Evolutionary conservation across 805 yeast species (phyloP), one percentile per base, ranked within the genome.

Genomic region (Barnettozyma wickerhamii): DNA sequence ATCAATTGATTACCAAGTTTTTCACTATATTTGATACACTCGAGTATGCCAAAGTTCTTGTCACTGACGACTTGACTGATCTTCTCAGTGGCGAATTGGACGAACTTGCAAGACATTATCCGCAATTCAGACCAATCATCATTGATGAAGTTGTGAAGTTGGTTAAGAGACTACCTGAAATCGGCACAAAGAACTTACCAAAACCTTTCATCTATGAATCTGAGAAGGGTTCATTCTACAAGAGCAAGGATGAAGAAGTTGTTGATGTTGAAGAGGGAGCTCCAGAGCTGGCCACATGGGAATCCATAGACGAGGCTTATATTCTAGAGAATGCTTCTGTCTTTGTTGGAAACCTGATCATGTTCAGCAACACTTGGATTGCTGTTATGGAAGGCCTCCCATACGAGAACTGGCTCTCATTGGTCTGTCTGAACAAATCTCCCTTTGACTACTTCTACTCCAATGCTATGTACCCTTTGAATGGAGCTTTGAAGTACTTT

Each of bases 91-190:
- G 74, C 20, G 71, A 82, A 0, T 70, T 89, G 51, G 96, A 89
- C 55, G 95, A 86, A 50, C 62, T 89, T 35, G 79, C 85, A 3
- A 74, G 96, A 53, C 96, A 90, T 55, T 87, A 85, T 53, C 86
- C 95, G 1, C 77, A 73, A 2, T 66, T 88, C 45, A 79, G 84
- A 37, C 80, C 84, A 0, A 53, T 62, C 0, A 77, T 89, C 18
- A 60, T 76, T 37, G 60, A 66, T 4, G 75, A 77, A 38, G 63
- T 80, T 35, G 62, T 67, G 3, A 49, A 53, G 0, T 48, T 81
- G n/a, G 64, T 81, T 1, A 60, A 66, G 19, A 59, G 64, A 7
- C 56, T 79, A 7, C 77, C 84, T 0, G 41, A 34, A 0, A 49
- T 53, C 23, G 69, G 70, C 1, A 51, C 56, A 13, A 52, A 55